Evolutionary conservation across 139 green algal genomes (phyloP).

Genomic region (Klebsormidium nitens): DNA sequence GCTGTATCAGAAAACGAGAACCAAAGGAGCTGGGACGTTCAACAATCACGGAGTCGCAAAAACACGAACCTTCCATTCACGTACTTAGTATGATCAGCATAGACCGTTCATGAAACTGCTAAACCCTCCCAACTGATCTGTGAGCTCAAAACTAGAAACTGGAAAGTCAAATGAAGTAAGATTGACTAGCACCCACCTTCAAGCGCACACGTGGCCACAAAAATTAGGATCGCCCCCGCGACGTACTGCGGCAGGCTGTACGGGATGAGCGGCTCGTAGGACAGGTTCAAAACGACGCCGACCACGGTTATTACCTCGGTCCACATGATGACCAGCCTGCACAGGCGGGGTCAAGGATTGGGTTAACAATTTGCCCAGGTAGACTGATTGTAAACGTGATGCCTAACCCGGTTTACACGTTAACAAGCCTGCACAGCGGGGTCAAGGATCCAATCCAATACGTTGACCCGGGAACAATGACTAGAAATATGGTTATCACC

Average conservation of each 20-base stretch:
- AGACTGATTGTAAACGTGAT: too few relatives aligned
- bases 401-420: too few relatives aligned
- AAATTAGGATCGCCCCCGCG: conserved; percentile 23
- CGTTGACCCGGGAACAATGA: background rate
- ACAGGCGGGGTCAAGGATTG: too few relatives aligned
- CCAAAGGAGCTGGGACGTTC: background rate
- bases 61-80: too few relatives aligned
- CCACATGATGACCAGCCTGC: conserved; percentile 32
- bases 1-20: too few relatives aligned
- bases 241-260: conserved; percentile 33
- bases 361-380: too few relatives aligned
- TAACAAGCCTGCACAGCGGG: too few relatives aligned
- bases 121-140: background rate
- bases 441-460: too few relatives aligned
- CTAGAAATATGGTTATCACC: conserved; percentile 2
- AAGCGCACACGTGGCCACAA: conserved; percentile 24
- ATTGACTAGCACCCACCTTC: conserved; percentile 22
- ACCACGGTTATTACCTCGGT: conserved; percentile 15
- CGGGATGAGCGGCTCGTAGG: background rate
- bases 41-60: background rate
- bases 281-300: conserved; percentile 3
- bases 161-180: background rate
- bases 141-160: conserved; percentile 5
- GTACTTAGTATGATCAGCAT: too few relatives aligned
- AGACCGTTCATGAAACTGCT: too few relatives aligned